A percentile compares a stretch with the other conserved stretches of the same genome.
These are phyloP conservation scores for Aureobasidium sp. DNA, from an alignment of 2,329 filamentous ascomycete species.

Conservation along the genomic window DNA sequence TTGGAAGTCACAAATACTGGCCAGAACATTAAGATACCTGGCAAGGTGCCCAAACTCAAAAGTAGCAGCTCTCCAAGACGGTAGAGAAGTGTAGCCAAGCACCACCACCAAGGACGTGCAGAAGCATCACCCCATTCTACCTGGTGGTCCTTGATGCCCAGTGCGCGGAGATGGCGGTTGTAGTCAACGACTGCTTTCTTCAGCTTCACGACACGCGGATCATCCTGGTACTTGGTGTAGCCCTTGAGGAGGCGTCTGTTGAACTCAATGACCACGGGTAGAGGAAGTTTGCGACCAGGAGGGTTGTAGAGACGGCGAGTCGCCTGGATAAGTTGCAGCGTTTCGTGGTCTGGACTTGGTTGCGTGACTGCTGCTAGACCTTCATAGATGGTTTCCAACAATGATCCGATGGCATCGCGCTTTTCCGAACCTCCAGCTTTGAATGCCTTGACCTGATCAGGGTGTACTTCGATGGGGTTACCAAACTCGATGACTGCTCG, in stretches of 20 bases:
- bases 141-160: constrained; percentile 88
- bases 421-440: constrained; percentile 59
- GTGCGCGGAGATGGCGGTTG: constrained; percentile 74
- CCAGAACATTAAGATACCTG: constrained; percentile 76
- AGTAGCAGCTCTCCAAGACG: constrained; percentile 68
- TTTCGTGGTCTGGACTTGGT: constrained; percentile 88
- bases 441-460: constrained; percentile 77
- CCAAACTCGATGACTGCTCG: constrained; percentile 94
- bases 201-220: constrained; percentile 69
- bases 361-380: constrained; percentile 82
- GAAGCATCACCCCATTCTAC: constrained; percentile 77
- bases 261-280: constrained; percentile 87
- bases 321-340: constrained; percentile 80
- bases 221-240: constrained; percentile 86
- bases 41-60: constrained; percentile 71
- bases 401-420: constrained; percentile 75
- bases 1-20: constrained; percentile 82
- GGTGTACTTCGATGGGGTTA: constrained; percentile 73
- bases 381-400: constrained; percentile 81
- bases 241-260: constrained; percentile 86
- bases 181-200: constrained; percentile 72
- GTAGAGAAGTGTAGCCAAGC: constrained; percentile 60
- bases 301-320: constrained; percentile 89
- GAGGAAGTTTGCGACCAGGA: constrained; percentile 83
- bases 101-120: constrained; percentile 64